Evolutionary conservation across 2,329 filamentous ascomycete species (phyloP).

Genomic region (Phialophora verrucosa): DNA sequence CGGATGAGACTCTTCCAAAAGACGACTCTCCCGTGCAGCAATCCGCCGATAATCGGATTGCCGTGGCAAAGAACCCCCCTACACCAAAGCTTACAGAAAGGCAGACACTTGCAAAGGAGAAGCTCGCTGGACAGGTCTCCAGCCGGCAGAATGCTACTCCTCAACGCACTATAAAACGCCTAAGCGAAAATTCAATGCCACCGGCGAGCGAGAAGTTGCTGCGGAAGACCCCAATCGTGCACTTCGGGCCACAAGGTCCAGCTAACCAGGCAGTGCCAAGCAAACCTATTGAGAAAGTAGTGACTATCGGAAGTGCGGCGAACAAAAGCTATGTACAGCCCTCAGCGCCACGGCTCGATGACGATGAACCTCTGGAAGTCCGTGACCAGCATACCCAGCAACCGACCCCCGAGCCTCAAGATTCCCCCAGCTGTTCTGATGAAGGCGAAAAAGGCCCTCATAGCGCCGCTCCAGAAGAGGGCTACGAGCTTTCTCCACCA

Average conservation of each 20-base stretch:
- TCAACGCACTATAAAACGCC: conserved; percentile 2
- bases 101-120: conserved; percentile 4
- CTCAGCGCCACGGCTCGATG: background rate
- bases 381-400: conserved; percentile 4
- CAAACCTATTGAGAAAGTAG: background rate
- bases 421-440: background rate
- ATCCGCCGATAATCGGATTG: background rate
- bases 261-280: conserved; percentile 26
- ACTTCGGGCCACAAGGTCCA: conserved; percentile 29
- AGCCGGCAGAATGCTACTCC: conserved; percentile 10
- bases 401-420: background rate
- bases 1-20: too few species aligned
- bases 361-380: conserved; percentile 2
- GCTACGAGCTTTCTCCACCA: background rate
- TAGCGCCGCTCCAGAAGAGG: background rate
- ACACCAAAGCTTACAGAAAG: background rate
- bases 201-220: conserved; percentile 26
- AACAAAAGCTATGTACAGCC: background rate
- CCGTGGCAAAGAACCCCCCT: background rate
- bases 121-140: background rate
- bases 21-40: background rate
- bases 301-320: background rate
- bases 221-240: conserved; percentile 28
- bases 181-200: conserved; percentile 27
- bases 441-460: background rate